Evolutionary conservation across 2,329 filamentous ascomycete genomes (phyloP).

Genomic region (Zasmidium cellare): DNA sequence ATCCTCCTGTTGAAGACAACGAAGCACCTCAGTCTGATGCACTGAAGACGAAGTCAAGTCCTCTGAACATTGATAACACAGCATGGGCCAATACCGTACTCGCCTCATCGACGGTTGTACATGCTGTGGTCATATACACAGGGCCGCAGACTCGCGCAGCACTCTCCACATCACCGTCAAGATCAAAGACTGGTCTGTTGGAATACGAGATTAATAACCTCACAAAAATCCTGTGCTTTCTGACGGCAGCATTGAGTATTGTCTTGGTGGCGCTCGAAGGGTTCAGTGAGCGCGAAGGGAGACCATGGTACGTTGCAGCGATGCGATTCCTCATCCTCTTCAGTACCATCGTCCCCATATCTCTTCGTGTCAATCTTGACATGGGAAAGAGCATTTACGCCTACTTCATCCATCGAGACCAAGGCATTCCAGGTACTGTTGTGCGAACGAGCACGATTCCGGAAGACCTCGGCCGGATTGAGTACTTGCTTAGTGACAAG

Average conservation of each 20-base stretch:
- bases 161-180: slow-evolving; percentile 84
- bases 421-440: slow-evolving; percentile 85
- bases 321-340: slow-evolving; percentile 98
- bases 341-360: slow-evolving; percentile 98
- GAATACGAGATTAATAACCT: slow-evolving; percentile 97
- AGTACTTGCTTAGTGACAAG: slow-evolving; percentile 95
- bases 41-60: slow-evolving; percentile 52
- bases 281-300: slow-evolving; percentile 64
- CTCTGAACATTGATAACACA: slow-evolving; percentile 92
- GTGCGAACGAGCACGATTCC: slow-evolving; percentile 97
- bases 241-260: slow-evolving; percentile 84
- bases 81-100: slow-evolving; percentile 98
- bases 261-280: slow-evolving; percentile 85
- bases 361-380: slow-evolving; percentile 91
- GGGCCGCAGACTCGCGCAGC: slow-evolving; percentile 92
- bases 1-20: slow-evolving; percentile 35
- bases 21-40: slow-evolving; percentile 3
- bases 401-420: slow-evolving; percentile 88
- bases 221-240: slow-evolving; percentile 89
- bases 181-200: slow-evolving; percentile 89
- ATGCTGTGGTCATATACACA: slow-evolving; percentile 91
- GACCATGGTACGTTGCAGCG: slow-evolving; percentile 90
- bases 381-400: slow-evolving; percentile 97
- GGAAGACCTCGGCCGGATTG: slow-evolving; percentile 90
- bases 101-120: slow-evolving; percentile 83